These are phyloP conservation scores for Vigna angularis DNA, from an alignment of 306 rosid species.

Conservation along the genomic window DNA sequence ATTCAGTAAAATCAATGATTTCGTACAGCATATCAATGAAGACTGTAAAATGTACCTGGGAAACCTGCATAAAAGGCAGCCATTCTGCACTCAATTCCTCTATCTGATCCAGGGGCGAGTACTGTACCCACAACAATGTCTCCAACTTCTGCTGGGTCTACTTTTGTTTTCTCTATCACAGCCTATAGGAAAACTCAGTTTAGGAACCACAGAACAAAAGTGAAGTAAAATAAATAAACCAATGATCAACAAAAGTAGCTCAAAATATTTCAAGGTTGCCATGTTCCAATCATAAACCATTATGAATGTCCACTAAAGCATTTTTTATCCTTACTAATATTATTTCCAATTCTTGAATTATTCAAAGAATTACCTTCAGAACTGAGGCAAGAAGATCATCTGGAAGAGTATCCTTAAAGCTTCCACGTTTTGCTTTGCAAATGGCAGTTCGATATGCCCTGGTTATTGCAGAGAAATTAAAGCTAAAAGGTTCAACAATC, in stretches of 20 bases:
- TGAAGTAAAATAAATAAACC: not conserved
- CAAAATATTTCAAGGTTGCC: slow-evolving; percentile 12
- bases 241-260: slow-evolving; percentile 3
- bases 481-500: not conserved
- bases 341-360: slow-evolving; percentile 11
- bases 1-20: not conserved
- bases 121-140: slow-evolving; percentile 96
- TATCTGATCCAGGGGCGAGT: slow-evolving; percentile 80
- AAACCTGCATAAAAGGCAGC: slow-evolving; percentile 91
- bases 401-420: slow-evolving; percentile 86
- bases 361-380: slow-evolving; percentile 64
- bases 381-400: slow-evolving; percentile 92
- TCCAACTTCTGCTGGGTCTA: slow-evolving; percentile 82
- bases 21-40: not conserved
- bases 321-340: not conserved
- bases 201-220: slow-evolving; percentile 10
- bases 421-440: slow-evolving; percentile 87
- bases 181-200: slow-evolving; percentile 59
- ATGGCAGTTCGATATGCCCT: slow-evolving; percentile 90
- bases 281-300: slow-evolving; percentile 23
- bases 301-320: slow-evolving; percentile 11
- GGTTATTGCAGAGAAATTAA: slow-evolving; percentile 25
- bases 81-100: slow-evolving; percentile 94
- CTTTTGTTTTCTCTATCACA: slow-evolving; percentile 77
- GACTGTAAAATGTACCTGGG: slow-evolving; percentile 63